These are phyloP conservation scores for Cytospora schulzeri DNA, from an alignment of 2,329 filamentous ascomycete genomes.

Conservation along the genomic window DNA sequence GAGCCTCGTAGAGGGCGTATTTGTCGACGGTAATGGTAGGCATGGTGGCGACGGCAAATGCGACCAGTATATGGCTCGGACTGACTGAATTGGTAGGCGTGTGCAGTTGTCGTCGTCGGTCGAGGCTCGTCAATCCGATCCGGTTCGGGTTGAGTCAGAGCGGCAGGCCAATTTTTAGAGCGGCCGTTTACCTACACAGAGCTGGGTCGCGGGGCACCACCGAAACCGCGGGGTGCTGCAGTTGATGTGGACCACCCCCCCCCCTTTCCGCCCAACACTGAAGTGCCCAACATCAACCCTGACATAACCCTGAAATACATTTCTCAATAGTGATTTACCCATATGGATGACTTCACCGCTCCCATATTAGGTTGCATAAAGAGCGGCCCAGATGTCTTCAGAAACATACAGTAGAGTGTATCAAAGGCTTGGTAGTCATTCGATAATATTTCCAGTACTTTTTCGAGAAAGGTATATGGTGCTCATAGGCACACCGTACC, in stretches of 20 bases:
- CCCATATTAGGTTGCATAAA: background rate
- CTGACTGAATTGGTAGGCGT: background rate
- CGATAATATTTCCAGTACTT: background rate
- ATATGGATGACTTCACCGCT: background rate
- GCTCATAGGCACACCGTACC: background rate
- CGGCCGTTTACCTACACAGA: background rate
- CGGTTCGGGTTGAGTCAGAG: conserved; percentile 22
- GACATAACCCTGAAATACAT: background rate
- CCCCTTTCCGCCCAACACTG: background rate
- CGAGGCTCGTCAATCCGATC: conserved; percentile 7
- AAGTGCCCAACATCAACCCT: background rate
- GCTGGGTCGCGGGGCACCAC: conserved; percentile 17
- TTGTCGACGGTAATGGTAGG: conserved; percentile 97
- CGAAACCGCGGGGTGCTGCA: conserved; percentile 6
- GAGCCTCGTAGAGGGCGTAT: conserved; percentile 88
- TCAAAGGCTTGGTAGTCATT: background rate
- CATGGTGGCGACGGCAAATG: conserved; percentile 58
- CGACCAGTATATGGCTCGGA: conserved; percentile 12
- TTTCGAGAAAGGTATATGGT: background rate
- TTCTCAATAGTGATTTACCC: no score
- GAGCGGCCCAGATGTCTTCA: background rate
- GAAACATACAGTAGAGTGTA: background rate
- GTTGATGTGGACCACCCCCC: background rate
- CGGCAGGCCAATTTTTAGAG: conserved; percentile 22
- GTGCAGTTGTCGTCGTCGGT: conserved; percentile 3